Base-by-base conservation (phyloP, 2,329 filamentous ascomycete genomes). In the Colletotrichum echinochloae region DNA sequence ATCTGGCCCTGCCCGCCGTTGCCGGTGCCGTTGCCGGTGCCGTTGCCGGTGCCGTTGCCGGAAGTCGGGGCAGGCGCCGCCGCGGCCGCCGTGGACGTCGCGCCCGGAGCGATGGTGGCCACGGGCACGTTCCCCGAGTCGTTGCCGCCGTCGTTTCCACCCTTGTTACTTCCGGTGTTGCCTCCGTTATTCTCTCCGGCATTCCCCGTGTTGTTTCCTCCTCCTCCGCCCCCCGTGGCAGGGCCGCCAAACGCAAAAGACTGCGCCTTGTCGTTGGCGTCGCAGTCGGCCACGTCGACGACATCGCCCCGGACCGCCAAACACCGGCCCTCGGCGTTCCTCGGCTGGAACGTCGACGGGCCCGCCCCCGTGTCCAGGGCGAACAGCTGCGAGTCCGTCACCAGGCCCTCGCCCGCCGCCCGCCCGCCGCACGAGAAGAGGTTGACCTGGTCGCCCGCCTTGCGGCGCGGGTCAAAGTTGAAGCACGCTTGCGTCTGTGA, bases 371-470 rank as follows among this genome's bases (percentile, higher is more conserved):
- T 83, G 33, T 81, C 78, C 66, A 87, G 86, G 16, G 79, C 76
- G 71, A 88, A 88, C 2, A 87, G 78, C 75, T 89, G 87, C 0
- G 86, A 88, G 62, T 83, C 78, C 8, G 86, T 84, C 2, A 87
- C 85, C 5, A 77, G 73, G 18, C 87, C 87, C 26, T 82, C 78
- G 54, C 87, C 87, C 69, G 87, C 88, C 26, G 87, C 87, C 48
- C 87, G 81, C 20, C 87, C 87, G 60, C 87, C 88, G 71, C 88
- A 90, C 14, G 87, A 88, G 74, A 89, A 90, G 30, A 90, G 80
- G 41, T 85, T 74, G 18, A 88, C 86, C 73, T 88, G 86, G 74
- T 86, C 84, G 14, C 86, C 86, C 2, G 81, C 79, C 0, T 81
- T 77, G 35, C 86, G 82, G 56, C 87, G 82, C 6, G 83, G 82